phyloP scores from a whole-genome alignment of 2,329 filamentous ascomycete species.

The Karstenula rhodostoma region DNA sequence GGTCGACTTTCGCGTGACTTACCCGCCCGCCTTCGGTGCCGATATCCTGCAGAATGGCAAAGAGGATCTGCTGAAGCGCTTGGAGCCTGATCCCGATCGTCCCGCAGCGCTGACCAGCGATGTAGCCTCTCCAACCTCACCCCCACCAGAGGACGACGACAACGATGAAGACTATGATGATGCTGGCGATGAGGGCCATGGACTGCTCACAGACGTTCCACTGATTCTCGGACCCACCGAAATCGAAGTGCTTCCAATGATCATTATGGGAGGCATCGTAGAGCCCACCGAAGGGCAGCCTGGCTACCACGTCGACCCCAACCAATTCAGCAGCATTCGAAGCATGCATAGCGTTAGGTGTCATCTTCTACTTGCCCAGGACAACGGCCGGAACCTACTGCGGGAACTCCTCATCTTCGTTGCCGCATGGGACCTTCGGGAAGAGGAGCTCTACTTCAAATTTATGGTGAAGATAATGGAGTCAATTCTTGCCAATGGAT shows the following conservation, averaged over 20 bases:
- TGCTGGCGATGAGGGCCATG: constrained; percentile 75
- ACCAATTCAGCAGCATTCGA: constrained; percentile 64
- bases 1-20: constrained; percentile 60
- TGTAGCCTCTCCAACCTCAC: constrained; percentile 51
- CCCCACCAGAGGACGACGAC: constrained; percentile 66
- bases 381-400: constrained; percentile 88
- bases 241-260: constrained; percentile 96
- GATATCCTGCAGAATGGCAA: constrained; percentile 60
- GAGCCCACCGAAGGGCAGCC: constrained; percentile 76
- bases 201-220: constrained; percentile 89
- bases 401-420: constrained; percentile 95
- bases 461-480: constrained; percentile 97
- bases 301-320: constrained; percentile 59
- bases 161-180: constrained; percentile 81
- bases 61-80: constrained; percentile 59
- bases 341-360: constrained; percentile 92
- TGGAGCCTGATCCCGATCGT: constrained; percentile 56
- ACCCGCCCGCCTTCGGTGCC: constrained; percentile 57
- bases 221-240: constrained; percentile 94
- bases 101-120: constrained; percentile 48
- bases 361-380: constrained; percentile 86
- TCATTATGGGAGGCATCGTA: constrained; percentile 93
- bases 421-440: constrained; percentile 93
- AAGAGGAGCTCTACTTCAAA: constrained; percentile 94
- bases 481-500: constrained; percentile 84